phyloP scores from a whole-genome alignment of 108 stramenopile species.

The Bacterosira constricta region DNA sequence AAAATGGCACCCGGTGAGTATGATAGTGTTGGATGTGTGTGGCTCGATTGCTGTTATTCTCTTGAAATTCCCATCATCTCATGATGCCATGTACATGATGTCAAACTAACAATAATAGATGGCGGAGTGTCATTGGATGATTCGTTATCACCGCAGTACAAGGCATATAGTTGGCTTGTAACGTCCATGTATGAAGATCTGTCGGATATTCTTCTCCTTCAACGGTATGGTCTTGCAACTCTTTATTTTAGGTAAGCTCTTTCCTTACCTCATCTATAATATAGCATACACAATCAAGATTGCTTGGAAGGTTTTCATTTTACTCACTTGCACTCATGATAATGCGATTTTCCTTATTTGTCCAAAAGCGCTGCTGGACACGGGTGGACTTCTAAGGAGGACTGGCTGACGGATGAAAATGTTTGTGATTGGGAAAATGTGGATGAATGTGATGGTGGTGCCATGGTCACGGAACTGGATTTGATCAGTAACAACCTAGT shows the following conservation, averaged over 20 bases:
- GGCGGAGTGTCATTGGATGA: slow-evolving; percentile 16
- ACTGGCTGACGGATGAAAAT: slow-evolving; percentile 27
- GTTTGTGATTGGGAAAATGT: slow-evolving; percentile 49
- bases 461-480: slow-evolving; percentile 23
- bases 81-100: background rate
- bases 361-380: slow-evolving; percentile 6
- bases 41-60: background rate
- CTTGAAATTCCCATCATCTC: background rate
- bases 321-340: background rate
- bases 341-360: background rate
- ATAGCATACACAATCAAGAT: background rate
- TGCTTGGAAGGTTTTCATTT: background rate
- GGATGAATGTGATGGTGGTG: slow-evolving; percentile 24
- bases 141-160: slow-evolving; percentile 26
- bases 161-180: slow-evolving; percentile 38
- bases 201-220: slow-evolving; percentile 23
- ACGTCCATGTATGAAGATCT: slow-evolving; percentile 6
- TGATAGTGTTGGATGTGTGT: background rate
- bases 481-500: slow-evolving; percentile 52
- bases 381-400: slow-evolving; percentile 17
- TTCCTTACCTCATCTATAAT: background rate
- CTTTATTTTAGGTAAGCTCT: slow-evolving; percentile 45
- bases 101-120: slow-evolving; percentile 6
- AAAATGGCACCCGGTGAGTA: slow-evolving; percentile 16
- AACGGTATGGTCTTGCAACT: slow-evolving; percentile 61